Evolutionary conservation across 306 rosid species (phyloP).

Genomic region (Quercus berberidifolia): DNA sequence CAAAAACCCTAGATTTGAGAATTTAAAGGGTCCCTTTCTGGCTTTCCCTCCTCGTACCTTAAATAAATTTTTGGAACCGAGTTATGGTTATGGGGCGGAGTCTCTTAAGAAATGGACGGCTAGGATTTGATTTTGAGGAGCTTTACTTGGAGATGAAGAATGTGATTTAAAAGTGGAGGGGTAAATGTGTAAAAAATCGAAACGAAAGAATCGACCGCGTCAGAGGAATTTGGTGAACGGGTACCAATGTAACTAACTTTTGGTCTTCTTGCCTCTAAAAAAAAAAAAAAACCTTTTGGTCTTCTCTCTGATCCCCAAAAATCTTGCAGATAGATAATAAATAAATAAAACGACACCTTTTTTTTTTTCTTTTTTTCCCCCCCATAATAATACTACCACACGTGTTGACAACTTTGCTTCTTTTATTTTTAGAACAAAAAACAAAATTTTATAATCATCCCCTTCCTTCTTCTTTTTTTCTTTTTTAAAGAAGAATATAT

Average conservation of each 20-base stretch:
- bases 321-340: too few relatives aligned
- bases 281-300: not conserved
- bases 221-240: too few relatives aligned
- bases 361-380: fast-evolving
- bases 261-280: not conserved
- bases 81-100: not conserved
- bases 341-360: too few relatives aligned
- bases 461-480: too few relatives aligned
- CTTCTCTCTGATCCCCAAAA: not conserved
- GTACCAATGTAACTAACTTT: not conserved
- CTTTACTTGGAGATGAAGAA: not conserved
- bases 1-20: not conserved
- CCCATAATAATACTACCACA: too few relatives aligned
- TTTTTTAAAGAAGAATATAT: too few relatives aligned
- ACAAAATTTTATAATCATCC: too few relatives aligned
- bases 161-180: not conserved
- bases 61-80: not conserved
- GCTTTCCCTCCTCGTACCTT: not conserved
- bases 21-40: not conserved
- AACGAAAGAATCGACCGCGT: too few relatives aligned
- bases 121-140: not conserved
- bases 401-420: too few relatives aligned
- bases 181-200: not conserved
- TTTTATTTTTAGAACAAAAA: too few relatives aligned
- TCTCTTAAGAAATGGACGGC: not conserved